These are phyloP conservation scores for Candida tetrigidarum DNA, from an alignment of 1,139 yeast species.

Conservation along the genomic window DNA sequence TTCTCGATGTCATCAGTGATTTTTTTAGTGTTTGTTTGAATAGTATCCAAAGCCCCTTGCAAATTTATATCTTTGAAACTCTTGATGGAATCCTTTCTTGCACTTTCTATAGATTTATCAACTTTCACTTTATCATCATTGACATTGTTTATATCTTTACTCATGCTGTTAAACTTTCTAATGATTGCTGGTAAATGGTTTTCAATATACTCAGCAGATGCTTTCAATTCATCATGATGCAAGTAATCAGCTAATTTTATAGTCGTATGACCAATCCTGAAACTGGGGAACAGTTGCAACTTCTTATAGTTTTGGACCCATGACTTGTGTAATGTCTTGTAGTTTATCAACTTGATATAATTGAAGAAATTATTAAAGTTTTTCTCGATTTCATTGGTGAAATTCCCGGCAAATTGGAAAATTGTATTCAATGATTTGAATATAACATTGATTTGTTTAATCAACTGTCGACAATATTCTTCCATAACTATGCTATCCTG, in stretches of 20 bases:
- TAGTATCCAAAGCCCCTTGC: slow-evolving; percentile 9
- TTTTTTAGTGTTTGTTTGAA: slow-evolving; percentile 9
- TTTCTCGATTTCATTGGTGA: slow-evolving; percentile 54
- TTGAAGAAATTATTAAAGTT: slow-evolving; percentile 53
- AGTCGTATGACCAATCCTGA: slow-evolving; percentile 19
- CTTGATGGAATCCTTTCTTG: slow-evolving; percentile 39
- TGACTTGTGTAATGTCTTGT: slow-evolving; percentile 47
- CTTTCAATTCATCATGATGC: slow-evolving; percentile 26
- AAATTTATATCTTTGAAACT: slow-evolving; percentile 28
- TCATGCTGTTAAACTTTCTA: slow-evolving; percentile 45
- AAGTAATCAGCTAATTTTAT: slow-evolving; percentile 30
- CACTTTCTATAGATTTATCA: slow-evolving; percentile 36
- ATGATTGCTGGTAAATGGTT: slow-evolving; percentile 35
- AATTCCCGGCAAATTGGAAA: slow-evolving; percentile 60
- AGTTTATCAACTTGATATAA: slow-evolving; percentile 47
- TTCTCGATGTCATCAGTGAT: slow-evolving; percentile 23
- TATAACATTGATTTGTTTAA: slow-evolving; percentile 40
- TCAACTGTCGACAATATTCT: slow-evolving; percentile 24
- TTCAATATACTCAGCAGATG: slow-evolving; percentile 27
- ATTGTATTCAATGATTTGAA: slow-evolving; percentile 59
- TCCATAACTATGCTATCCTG: slow-evolving; percentile 25
- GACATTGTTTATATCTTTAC: slow-evolving; percentile 28
- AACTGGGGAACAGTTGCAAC: slow-evolving; percentile 40
- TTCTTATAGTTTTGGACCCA: slow-evolving; percentile 53
- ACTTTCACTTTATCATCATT: slow-evolving; percentile 31